Percentiles rank a stretch among this genome's conserved stretches.
phyloP scores from a whole-genome alignment of 768 basidiomycete species.

The Boletellus ananiceps region DNA sequence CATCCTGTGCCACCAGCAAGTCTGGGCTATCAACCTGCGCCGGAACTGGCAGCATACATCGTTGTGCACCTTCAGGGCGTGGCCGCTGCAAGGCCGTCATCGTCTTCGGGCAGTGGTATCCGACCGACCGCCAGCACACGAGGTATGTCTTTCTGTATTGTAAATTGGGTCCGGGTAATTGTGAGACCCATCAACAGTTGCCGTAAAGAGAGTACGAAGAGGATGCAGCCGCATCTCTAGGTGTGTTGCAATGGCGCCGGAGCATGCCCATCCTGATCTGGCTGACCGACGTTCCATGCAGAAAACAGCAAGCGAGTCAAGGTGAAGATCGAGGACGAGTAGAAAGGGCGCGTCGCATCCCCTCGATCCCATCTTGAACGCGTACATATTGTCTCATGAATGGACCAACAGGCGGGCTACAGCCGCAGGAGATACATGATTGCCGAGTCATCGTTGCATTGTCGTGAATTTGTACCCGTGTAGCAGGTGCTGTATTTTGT shows the following conservation, averaged over 20 bases:
- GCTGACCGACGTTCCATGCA: not conserved
- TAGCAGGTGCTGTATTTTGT: no score
- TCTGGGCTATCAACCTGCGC: conserved; percentile 8
- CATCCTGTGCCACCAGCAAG: not conserved
- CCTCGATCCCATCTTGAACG: no score
- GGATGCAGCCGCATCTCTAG: not conserved
- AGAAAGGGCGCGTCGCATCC: no score
- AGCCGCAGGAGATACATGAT: no score
- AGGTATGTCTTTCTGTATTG: not conserved
- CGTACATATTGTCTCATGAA: no score
- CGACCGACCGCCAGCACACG: not conserved
- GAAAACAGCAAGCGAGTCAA: conserved; percentile 16
- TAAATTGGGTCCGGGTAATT: not conserved
- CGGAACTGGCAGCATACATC: conserved; percentile 4
- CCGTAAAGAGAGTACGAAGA: conserved; percentile 17
- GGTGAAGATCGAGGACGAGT: not conserved
- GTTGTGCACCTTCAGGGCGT: not conserved
- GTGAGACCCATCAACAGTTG: not conserved
- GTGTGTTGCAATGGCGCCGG: not conserved
- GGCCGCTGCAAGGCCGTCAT: no score
- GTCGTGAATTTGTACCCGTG: no score
- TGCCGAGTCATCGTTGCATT: no score
- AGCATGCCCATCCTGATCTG: not conserved
- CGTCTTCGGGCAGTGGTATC: no score
- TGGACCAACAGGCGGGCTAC: no score